phyloP scores from a whole-genome alignment of 176 grass and related monocot species.

The Musa troglodytarum region DNA sequence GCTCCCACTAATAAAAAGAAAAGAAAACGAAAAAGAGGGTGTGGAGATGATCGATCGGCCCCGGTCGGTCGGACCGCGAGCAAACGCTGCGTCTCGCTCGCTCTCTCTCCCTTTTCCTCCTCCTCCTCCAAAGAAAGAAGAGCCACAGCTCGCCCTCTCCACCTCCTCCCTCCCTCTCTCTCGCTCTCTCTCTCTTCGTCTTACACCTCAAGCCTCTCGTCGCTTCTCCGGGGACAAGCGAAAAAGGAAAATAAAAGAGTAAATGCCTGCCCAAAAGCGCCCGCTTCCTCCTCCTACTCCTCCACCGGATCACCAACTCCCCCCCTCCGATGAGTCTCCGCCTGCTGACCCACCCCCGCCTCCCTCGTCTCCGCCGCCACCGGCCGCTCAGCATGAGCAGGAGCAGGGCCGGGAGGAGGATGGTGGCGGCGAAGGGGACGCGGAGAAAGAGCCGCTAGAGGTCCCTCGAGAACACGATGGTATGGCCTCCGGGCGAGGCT shows the following conservation, averaged over 20 bases:
- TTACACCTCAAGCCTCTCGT: conserved; percentile 2
- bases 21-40: no score
- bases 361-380: neutral
- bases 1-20: no score
- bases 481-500: neutral
- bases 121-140: neutral
- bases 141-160: neutral
- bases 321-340: neutral
- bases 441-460: neutral
- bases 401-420: neutral
- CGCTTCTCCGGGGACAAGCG: neutral
- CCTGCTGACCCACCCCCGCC: neutral
- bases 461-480: neutral
- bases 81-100: neutral
- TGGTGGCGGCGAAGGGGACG: neutral
- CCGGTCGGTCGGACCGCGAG: neutral
- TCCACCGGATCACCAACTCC: neutral
- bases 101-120: neutral
- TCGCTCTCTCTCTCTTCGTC: neutral
- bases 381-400: neutral
- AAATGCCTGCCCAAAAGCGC: conserved; percentile 36
- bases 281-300: conserved; percentile 1
- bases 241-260: neutral
- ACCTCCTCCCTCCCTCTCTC: conserved; percentile 1
- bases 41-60: neutral